Evolutionary conservation across 164 flowering plant species (phyloP).

Genomic region (Vitis labrusca): DNA sequence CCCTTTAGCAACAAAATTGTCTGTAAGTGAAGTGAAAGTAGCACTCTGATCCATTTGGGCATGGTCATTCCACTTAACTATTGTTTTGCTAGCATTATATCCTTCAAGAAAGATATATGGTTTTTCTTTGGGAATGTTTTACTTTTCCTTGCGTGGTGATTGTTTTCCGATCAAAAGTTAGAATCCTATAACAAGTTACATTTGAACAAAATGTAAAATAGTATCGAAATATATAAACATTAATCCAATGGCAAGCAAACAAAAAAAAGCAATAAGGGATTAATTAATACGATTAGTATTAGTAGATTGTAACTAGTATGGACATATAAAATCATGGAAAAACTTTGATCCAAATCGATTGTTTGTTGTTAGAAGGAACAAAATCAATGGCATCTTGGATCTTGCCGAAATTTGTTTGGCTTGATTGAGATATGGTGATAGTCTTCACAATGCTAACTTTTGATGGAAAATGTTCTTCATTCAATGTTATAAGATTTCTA

Average conservation of each 20-base stretch:
- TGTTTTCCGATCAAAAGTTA: too few relatives aligned
- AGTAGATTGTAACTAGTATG: not conserved
- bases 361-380: conserved; percentile 23
- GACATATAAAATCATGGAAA: conserved; percentile 27
- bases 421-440: conserved; percentile 23
- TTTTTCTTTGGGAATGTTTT: conserved; percentile 12
- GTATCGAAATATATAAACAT: too few relatives aligned
- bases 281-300: not conserved
- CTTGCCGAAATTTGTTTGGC: conserved; percentile 22
- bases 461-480: too few relatives aligned
- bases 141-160: conserved; percentile 30
- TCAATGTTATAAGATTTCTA: too few relatives aligned
- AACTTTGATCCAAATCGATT: conserved; percentile 26
- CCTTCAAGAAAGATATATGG: conserved; percentile 36
- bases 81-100: not conserved
- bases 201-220: too few relatives aligned
- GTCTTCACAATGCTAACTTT: not conserved
- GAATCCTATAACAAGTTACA: too few relatives aligned
- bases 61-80: conserved; percentile 12
- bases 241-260: not conserved
- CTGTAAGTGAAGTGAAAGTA: conserved; percentile 13
- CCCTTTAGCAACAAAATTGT: conserved; percentile 12
- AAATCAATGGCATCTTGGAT: conserved; percentile 38
- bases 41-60: conserved; percentile 3
- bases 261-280: not conserved